Conservation (phyloP, 331 rosid species). For the Pyracantha coccinea region DNA sequence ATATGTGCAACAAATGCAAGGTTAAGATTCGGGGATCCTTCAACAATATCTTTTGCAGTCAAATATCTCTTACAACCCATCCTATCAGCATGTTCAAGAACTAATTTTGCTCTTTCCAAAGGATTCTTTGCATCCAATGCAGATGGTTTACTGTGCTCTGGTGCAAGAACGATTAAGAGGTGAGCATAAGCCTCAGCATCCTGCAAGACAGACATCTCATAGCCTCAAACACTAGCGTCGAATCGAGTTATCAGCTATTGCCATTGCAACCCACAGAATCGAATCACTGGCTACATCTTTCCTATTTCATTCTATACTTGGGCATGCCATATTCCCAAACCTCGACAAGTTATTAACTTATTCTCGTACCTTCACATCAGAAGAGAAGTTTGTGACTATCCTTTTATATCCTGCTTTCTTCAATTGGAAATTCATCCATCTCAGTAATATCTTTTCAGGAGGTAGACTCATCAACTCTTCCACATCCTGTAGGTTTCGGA, state of each 20-base stretch:
- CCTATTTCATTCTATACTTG: neutral
- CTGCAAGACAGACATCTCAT: conserved; percentile 34
- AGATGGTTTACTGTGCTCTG: conserved; percentile 76
- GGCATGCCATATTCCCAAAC: neutral
- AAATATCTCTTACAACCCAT: conserved; percentile 97
- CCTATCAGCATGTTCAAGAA: conserved; percentile 89
- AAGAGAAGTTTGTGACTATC: conserved; percentile 81
- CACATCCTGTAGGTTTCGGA: conserved; percentile 59
- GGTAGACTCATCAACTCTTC: conserved; percentile 94
- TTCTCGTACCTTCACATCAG: conserved; percentile 78
- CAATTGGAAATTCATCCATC: conserved; percentile 98
- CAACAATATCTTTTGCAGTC: conserved; percentile 87
- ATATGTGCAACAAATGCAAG: conserved; percentile 97
- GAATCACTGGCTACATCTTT: neutral
- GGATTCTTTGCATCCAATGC: conserved; percentile 64
- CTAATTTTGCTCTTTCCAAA: conserved; percentile 82
- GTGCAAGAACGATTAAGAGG: conserved; percentile 91
- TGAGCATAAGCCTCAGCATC: conserved; percentile 98
- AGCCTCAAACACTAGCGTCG: neutral
- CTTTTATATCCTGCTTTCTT: conserved; percentile 73
- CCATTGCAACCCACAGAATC: neutral
- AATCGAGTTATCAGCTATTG: neutral
- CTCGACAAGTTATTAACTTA: neutral
- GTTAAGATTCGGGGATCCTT: conserved; percentile 97
- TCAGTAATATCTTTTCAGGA: conserved; percentile 87